A percentile compares a stretch with the other conserved stretches of the same genome.
Evolutionary conservation across 1,284 basidiomycete species (phyloP).

Genomic region (Ceratorhiza oryzae-sativae): DNA sequence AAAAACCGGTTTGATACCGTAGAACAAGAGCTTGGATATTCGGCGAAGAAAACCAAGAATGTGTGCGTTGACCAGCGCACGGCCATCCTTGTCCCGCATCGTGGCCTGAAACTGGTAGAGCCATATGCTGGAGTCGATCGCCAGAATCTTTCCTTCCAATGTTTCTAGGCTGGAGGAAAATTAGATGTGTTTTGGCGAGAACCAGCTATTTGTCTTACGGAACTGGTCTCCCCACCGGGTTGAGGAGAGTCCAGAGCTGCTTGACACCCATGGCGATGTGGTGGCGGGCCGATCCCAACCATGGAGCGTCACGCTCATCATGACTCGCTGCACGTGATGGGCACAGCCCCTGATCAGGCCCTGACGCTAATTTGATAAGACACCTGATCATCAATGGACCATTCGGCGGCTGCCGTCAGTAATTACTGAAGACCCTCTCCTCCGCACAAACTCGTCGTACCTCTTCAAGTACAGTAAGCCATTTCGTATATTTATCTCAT

Average conservation of each 20-base stretch:
- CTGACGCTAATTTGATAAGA: too few species aligned
- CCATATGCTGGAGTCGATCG: conserved; percentile 99
- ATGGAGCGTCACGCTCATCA: too few species aligned
- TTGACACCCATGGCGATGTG: conserved; percentile 83
- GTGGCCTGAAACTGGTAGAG: conserved; percentile 99
- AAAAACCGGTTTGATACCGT: conserved; percentile 96
- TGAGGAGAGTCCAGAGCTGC: conserved; percentile 90
- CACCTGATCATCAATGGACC: too few species aligned
- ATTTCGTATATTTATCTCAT: neutral
- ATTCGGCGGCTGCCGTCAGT: too few species aligned
- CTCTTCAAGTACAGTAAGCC: conserved; percentile 16
- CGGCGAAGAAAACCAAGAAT: conserved; percentile 92
- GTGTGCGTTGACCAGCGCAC: conserved; percentile 91
- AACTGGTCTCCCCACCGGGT: conserved; percentile 87
- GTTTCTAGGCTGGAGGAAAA: conserved; percentile 75
- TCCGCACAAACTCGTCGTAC: conserved; percentile 18
- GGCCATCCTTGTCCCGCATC: conserved; percentile 97
- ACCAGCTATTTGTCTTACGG: conserved; percentile 61
- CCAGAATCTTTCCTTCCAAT: conserved; percentile 87
- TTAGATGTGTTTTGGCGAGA: neutral
- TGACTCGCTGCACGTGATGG: neutral
- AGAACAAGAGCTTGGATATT: conserved; percentile 94
- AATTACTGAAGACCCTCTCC: conserved; percentile 9
- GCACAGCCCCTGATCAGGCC: neutral
- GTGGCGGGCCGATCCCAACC: conserved; percentile 4